These are phyloP conservation scores for Ceratocystis papillata DNA, from an alignment of 2,329 filamentous ascomycete genomes.

Conservation along the genomic window DNA sequence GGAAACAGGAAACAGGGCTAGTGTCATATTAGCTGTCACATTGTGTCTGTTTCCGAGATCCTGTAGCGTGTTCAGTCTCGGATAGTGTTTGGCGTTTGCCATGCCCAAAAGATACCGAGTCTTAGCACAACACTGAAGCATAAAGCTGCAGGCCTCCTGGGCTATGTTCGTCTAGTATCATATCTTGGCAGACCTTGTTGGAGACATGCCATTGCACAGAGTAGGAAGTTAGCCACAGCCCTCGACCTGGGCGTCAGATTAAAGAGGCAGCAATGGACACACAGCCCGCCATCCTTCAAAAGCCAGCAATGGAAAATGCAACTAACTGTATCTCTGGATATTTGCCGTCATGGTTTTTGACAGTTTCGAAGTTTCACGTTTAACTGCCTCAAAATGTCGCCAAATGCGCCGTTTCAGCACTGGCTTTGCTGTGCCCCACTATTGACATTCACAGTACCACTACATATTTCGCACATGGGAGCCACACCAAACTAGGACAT, in stretches of 20 bases:
- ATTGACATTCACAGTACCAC: slow-evolving; percentile 8
- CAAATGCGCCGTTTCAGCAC: neutral
- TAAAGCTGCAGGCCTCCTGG: neutral
- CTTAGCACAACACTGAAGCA: neutral
- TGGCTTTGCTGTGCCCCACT: neutral
- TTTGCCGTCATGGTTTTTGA: neutral
- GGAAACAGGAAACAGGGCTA: neutral
- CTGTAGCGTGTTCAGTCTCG: slow-evolving; percentile 43
- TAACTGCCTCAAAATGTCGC: neutral
- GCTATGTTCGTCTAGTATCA: neutral
- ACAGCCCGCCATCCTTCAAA: neutral
- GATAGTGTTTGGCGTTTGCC: slow-evolving; percentile 36
- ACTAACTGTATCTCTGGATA: too few relatives aligned
- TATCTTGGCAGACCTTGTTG: neutral
- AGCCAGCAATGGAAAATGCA: too few relatives aligned
- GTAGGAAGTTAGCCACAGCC: too few relatives aligned
- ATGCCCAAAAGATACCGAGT: neutral
- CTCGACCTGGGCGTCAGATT: neutral
- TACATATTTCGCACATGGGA: neutral
- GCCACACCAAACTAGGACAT: neutral
- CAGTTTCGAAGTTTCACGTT: slow-evolving; percentile 7
- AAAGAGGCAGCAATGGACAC: neutral
- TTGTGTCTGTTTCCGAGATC: slow-evolving; percentile 14
- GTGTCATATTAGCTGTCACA: neutral
- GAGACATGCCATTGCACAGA: too few relatives aligned